These are phyloP conservation scores for Aspergillus neotritici DNA, from an alignment of 2,329 filamentous ascomycete species.

Conservation along the genomic window DNA sequence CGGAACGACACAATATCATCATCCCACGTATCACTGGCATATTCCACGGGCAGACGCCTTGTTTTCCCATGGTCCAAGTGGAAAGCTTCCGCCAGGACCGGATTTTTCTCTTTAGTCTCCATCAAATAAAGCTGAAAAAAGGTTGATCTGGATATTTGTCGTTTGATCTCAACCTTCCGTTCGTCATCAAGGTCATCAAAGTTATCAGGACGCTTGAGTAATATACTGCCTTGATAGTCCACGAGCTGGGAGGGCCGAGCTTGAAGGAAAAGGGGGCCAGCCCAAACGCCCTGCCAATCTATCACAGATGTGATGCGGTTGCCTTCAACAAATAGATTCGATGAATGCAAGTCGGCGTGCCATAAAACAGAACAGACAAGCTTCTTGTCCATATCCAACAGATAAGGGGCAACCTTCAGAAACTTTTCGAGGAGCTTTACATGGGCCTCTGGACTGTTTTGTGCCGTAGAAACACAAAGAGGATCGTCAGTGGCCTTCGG, in stretches of 20 bases:
- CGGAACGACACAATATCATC: conserved; percentile 21
- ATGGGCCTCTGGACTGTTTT: conserved; percentile 28
- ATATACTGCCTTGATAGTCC: conserved; percentile 21
- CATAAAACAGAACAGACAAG: conserved; percentile 30
- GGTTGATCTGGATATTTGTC: conserved; percentile 17
- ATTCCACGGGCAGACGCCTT: conserved; percentile 16
- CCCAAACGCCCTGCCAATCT: conserved; percentile 39
- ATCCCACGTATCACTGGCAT: conserved; percentile 20
- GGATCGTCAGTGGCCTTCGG: conserved; percentile 17
- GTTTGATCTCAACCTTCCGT: conserved; percentile 11
- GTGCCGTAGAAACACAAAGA: conserved; percentile 19
- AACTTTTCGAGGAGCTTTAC: conserved; percentile 31
- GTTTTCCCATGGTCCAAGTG: conserved; percentile 19
- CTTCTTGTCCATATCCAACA: conserved; percentile 24
- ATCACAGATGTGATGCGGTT: conserved; percentile 36
- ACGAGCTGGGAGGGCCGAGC: conserved; percentile 18
- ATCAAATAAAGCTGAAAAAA: conserved; percentile 19
- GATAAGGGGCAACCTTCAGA: conserved; percentile 23
- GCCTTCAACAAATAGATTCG: conserved; percentile 37
- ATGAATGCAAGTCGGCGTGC: conserved; percentile 37
- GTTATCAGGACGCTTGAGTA: conserved; percentile 20
- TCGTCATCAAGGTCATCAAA: conserved; percentile 16
- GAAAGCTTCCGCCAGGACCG: conserved; percentile 14
- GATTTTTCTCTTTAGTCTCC: conserved; percentile 14
- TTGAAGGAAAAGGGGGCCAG: conserved; percentile 22